phyloP scores from a whole-genome alignment of 2,329 filamentous ascomycete species.

The Aurifilum marmelostoma region DNA sequence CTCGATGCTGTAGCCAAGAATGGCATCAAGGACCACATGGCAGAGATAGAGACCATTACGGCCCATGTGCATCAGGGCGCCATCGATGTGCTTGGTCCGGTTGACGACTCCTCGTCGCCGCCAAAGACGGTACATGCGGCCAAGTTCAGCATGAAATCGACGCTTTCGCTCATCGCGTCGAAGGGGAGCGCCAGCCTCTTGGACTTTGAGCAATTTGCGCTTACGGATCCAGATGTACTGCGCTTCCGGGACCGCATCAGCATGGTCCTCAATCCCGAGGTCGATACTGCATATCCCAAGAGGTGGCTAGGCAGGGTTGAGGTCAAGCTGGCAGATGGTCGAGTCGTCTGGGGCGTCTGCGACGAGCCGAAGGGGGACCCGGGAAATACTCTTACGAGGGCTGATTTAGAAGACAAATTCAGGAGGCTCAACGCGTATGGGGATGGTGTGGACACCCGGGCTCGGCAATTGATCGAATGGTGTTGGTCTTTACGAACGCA shows the following conservation, averaged over 20 bases:
- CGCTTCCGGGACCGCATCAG: conserved; percentile 5
- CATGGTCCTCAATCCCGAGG: conserved; percentile 3
- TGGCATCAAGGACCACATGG: background rate
- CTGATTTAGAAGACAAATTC: conserved; percentile 12
- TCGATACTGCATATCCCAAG: conserved; percentile 15
- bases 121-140: conserved; percentile 9
- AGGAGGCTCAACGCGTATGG: conserved; percentile 6
- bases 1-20: conserved; percentile 2
- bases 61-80: conserved; percentile 15
- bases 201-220: conserved; percentile 9
- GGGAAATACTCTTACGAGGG: conserved; percentile 6
- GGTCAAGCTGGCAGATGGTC: background rate
- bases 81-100: conserved; percentile 10
- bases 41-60: background rate
- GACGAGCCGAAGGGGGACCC: conserved; percentile 19
- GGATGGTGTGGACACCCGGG: background rate
- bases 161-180: conserved; percentile 14
- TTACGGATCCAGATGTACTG: conserved; percentile 4
- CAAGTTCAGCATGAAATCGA: conserved; percentile 21
- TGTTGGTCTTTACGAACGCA: conserved; percentile 15
- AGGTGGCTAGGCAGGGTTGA: conserved; percentile 12
- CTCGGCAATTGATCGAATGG: background rate
- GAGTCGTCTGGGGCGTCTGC: background rate
- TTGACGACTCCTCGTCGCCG: background rate
- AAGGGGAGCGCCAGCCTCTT: conserved; percentile 5